phyloP scores from a whole-genome alignment of 495 filamentous ascomycete genomes.

The Aspergillus baeticus region DNA sequence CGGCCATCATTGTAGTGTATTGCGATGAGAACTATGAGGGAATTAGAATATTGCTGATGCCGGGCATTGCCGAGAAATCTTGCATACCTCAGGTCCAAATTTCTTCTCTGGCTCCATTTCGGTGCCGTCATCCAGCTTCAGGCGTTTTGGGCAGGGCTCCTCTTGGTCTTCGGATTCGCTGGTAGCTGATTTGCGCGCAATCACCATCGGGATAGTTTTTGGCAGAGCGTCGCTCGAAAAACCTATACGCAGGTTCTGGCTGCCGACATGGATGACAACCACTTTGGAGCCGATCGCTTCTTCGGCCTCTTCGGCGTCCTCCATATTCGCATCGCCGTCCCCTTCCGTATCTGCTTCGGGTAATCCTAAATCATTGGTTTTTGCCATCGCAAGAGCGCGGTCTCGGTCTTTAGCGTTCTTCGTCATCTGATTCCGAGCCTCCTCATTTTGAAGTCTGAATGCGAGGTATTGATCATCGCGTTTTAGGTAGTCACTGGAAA shows the following conservation, averaged over 20 bases:
- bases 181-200: conserved; percentile 70
- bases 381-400: conserved; percentile 72
- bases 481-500: conserved; percentile 86
- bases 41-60: conserved; percentile 16
- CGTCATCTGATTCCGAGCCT: conserved; percentile 72
- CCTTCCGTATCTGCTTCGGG: conserved; percentile 52
- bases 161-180: conserved; percentile 79
- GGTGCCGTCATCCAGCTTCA: conserved; percentile 66
- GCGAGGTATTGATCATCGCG: conserved; percentile 94
- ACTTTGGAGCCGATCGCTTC: conserved; percentile 81
- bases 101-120: conserved; percentile 66
- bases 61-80: not conserved
- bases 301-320: conserved; percentile 57
- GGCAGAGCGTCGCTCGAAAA: conserved; percentile 92
- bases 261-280: conserved; percentile 96
- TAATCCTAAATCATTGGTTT: conserved; percentile 40
- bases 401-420: conserved; percentile 84
- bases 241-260: conserved; percentile 91
- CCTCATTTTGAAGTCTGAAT: conserved; percentile 80
- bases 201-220: conserved; percentile 89
- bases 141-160: conserved; percentile 86
- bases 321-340: conserved; percentile 62
- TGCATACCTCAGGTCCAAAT: conserved; percentile 79
- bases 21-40: conserved; percentile 63
- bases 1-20: conserved; percentile 76